Conservation (phyloP, 2,329 filamentous ascomycete genomes). For the Herpotrichia juniperi region DNA sequence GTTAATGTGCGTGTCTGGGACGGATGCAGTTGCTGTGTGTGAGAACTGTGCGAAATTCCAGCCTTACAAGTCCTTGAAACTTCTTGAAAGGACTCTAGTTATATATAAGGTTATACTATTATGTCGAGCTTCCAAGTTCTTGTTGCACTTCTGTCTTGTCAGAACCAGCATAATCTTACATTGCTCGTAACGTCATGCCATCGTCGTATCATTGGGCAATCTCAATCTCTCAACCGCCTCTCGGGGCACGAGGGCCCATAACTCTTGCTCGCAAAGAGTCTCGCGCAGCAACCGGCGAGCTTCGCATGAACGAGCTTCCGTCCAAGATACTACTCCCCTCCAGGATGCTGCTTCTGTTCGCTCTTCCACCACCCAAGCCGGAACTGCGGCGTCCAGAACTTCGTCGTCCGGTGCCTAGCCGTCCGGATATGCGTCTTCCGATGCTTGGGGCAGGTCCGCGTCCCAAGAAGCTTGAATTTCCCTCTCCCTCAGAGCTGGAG, state of each 20-base stretch:
- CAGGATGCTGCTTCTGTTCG: conserved; percentile 34
- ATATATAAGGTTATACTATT: too few relatives aligned
- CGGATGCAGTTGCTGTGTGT: too few relatives aligned
- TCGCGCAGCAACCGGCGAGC: conserved; percentile 39
- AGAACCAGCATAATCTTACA: too few relatives aligned
- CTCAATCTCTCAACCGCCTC: conserved; percentile 1
- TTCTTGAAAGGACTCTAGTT: too few relatives aligned
- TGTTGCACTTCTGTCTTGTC: too few relatives aligned
- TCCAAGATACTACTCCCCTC: conserved; percentile 45
- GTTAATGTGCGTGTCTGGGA: too few relatives aligned
- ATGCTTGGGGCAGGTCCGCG: conserved; percentile 12
- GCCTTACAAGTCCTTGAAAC: too few relatives aligned
- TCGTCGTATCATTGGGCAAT: too few relatives aligned
- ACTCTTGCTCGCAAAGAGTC: conserved; percentile 36
- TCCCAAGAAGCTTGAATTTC: conserved; percentile 21
- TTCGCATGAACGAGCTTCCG: conserved; percentile 43
- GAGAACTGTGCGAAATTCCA: too few relatives aligned
- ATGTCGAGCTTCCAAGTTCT: too few relatives aligned
- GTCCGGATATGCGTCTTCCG: conserved; percentile 24
- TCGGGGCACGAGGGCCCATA: conserved; percentile 16
- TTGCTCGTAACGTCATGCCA: too few relatives aligned
- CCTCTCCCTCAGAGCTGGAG: conserved; percentile 30
- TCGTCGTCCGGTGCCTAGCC: conserved; percentile 18
- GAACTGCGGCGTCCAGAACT: conserved; percentile 25
- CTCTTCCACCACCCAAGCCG: conserved; percentile 14